Base-by-base conservation (phyloP, 331 rosid species). In the Prunus yedoensis region DNA sequence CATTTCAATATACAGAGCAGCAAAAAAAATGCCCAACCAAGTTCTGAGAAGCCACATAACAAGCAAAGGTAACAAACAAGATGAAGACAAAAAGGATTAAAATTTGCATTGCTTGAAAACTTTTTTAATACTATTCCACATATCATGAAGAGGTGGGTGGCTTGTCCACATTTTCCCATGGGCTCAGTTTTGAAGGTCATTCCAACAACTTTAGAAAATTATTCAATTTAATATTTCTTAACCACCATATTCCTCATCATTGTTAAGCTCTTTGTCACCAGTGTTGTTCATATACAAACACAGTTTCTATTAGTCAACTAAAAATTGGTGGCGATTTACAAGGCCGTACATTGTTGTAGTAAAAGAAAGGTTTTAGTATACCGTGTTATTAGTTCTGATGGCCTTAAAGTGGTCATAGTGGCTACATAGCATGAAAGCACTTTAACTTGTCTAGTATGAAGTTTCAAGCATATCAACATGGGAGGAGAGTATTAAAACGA, bases 391-490 rank as follows among this genome's bases (percentile, higher is more conserved):
- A 15, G 46, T 13, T 62, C 21, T 0, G 46, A 8, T 32, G 46
- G 8, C 23, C 46, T 53, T 10, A 51, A 11, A 13, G n/a, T 11
- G 74, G 70, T 45, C 71, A 67, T 45, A 60, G 43, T 60, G 14
- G n/a, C 66, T 13, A 23, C 15, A 12, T 46, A 52, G 74, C 49
- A 51, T 15, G 6, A 4, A 12, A 70, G 5, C 7, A 0, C 25
- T 69, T 53, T 50, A 27, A 69, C 60, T 47, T 21, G 18, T 11
- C 18, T 13, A 20, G 63, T 32, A 4, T 21, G 12, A 56, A 20
- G 35, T 49, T 67, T 15, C 56, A 67, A 50, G 74, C 74, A 50
- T 49, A 69, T 27, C 57, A 27, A 50, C 9, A 76, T 50, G 11
- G 49, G 16, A 76, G 6, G 14, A 68, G 46, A 6, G 15, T 27